phyloP scores from a whole-genome alignment of 148 eudicot species.

The Camellia granthamiana region DNA sequence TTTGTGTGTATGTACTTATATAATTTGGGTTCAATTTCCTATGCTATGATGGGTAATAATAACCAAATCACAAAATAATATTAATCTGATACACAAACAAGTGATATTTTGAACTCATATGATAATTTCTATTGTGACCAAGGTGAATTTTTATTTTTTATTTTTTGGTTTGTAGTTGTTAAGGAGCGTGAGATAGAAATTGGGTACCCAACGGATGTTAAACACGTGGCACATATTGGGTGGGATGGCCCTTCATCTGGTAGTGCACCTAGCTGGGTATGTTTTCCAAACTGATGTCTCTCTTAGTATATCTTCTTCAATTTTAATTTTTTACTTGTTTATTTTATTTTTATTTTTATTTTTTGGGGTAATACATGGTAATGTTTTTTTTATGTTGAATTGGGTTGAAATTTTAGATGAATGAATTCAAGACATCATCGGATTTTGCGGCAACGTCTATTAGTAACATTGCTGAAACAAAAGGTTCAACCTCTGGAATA shows the following conservation, averaged over 20 bases:
- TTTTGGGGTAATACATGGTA: neutral
- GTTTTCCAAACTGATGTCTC: slow-evolving; percentile 1
- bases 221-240: slow-evolving; percentile 76
- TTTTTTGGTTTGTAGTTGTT: slow-evolving; percentile 32
- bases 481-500: slow-evolving; percentile 39
- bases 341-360: neutral
- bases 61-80: no score
- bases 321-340: neutral
- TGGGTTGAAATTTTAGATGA: slow-evolving; percentile 33
- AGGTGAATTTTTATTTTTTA: neutral
- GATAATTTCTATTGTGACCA: neutral
- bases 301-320: neutral
- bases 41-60: neutral
- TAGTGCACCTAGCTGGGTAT: slow-evolving; percentile 65
- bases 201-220: slow-evolving; percentile 72
- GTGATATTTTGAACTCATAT: neutral
- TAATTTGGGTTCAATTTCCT: neutral
- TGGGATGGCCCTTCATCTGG: slow-evolving; percentile 61
- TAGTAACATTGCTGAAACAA: slow-evolving; percentile 28
- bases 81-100: no score
- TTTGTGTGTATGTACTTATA: neutral
- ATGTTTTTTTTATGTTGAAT: neutral
- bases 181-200: slow-evolving; percentile 69
- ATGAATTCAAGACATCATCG: slow-evolving; percentile 41
- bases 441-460: slow-evolving; percentile 48